These are phyloP conservation scores for Aspergillus ibericus DNA, from an alignment of 2,329 filamentous ascomycete species.

Conservation along the genomic window DNA sequence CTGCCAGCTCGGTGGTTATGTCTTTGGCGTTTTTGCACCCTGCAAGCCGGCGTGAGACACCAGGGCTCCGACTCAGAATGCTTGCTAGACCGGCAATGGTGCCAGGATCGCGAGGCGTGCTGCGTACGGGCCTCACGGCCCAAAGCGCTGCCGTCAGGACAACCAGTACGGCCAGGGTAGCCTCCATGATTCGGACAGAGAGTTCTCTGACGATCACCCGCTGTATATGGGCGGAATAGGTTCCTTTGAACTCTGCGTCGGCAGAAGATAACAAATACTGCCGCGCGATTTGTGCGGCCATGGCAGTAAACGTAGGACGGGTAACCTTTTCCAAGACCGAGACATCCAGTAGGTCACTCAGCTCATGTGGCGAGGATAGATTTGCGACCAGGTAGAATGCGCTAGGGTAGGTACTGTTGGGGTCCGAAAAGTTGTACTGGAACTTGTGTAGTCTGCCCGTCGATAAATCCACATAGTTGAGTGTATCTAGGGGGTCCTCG, in stretches of 20 bases:
- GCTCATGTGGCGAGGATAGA: background rate
- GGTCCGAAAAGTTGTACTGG: background rate
- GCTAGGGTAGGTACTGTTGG: constrained; percentile 1
- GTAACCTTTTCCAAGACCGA: background rate
- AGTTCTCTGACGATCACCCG: constrained; percentile 7
- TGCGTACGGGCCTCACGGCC: constrained; percentile 1
- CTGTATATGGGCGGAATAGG: background rate
- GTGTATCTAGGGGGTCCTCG: background rate
- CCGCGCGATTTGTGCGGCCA: constrained; percentile 6
- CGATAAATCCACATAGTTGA: background rate
- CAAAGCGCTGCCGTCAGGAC: constrained; percentile 3
- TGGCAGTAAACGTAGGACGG: background rate
- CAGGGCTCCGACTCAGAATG: constrained; percentile 1
- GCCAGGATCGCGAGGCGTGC: constrained; percentile 10
- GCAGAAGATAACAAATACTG: background rate
- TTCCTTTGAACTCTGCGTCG: background rate
- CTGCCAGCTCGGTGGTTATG: background rate
- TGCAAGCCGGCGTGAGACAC: background rate
- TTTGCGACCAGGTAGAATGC: constrained; percentile 7
- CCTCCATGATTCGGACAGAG: constrained; percentile 9
- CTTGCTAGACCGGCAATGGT: constrained; percentile 9
- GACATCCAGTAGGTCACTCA: background rate
- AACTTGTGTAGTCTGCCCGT: background rate
- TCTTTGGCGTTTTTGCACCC: constrained; percentile 3
- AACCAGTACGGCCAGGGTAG: background rate